Base-by-base conservation (phyloP, 1,284 basidiomycete species). In the Ustilago nuda region DNA sequence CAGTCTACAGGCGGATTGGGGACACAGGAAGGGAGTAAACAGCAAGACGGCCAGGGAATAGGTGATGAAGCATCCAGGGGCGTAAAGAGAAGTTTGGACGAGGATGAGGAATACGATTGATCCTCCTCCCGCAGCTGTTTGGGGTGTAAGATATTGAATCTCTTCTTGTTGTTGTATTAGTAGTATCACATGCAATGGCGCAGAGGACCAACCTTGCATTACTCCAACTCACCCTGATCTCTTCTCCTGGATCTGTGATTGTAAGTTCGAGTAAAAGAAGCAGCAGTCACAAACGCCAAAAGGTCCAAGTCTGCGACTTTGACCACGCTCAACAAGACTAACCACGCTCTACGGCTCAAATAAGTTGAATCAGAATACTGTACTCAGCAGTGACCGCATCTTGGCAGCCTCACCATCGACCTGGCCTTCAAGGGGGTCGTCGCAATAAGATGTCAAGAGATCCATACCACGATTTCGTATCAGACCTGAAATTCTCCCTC, bases 71-170 rank as follows among this genome's bases (percentile, higher is more conserved):
- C 45, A 32, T 30, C 53, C 13, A 69, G 79, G 45, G 82, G 84
- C 11, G 64, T 66, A 8, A 85, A 85, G 54, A 73, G 84, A 9
- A 71, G 61, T 12, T 58, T 85, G 36, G 84, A 85, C 11, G 84
- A 85, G 45, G 84, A 85, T 54, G 80, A 85, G 23, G 83, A 85
- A 11, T 85, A 85, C 52, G 84, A 85, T 52, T 85, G 59, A 64
- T 43, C n/a, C 43, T 23, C 12, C 41, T 27, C 23, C 23, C 23
- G 23, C 23, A 27, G 23, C 27, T 39, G 19, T 9, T 19, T 48
- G 27, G 13, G 30, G n/a, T 45, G 43, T 19, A 45, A 8, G 17
- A 19, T 19, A 19, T 45, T 19, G 43, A n/a, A n/a, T 8, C 19
- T 45, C 43, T 17, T 19, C 8, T 19, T 11, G 43, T 2, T 41